Evolutionary conservation across 192 early-diverging fungal genomes (phyloP).

Genomic region (Diversispora epigaea): DNA sequence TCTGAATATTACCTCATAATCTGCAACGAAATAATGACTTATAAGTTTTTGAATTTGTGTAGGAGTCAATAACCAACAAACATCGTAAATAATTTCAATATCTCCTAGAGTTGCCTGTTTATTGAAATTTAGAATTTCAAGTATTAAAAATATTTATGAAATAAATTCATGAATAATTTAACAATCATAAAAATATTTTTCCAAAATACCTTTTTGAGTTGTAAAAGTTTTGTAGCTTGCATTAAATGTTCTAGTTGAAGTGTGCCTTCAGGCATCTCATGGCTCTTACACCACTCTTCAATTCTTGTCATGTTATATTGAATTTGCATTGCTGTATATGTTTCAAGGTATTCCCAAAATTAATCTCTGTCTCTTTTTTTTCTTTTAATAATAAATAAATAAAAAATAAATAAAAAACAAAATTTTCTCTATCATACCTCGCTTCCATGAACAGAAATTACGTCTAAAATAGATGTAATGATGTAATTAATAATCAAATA

Average conservation of each 20-base stretch:
- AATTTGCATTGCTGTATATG: conserved; percentile 82
- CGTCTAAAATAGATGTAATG: conserved; percentile 52
- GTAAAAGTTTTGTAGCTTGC: conserved; percentile 96
- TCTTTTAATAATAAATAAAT: neutral
- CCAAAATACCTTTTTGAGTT: conserved; percentile 84
- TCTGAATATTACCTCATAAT: conserved; percentile 77
- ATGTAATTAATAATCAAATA: neutral
- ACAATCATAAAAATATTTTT: neutral
- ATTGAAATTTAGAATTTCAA: neutral
- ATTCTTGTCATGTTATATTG: conserved; percentile 97
- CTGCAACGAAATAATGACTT: conserved; percentile 90
- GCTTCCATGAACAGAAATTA: conserved; percentile 99
- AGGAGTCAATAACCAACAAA: conserved; percentile 94
- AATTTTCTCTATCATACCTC: conserved; percentile 55
- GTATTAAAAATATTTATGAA: neutral
- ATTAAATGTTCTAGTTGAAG: conserved; percentile 92
- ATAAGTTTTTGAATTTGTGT: conserved; percentile 98
- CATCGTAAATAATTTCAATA: conserved; percentile 98
- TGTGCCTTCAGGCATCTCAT: conserved; percentile 85
- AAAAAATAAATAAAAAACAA: neutral
- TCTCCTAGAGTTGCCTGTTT: conserved; percentile 65
- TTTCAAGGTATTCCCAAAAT: neutral
- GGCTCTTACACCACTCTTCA: conserved; percentile 99
- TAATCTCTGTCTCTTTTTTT: neutral
- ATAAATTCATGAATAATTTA: neutral